Base-by-base conservation (phyloP, 2,329 filamentous ascomycete species). In the Colletotrichum liriopes region DNA sequence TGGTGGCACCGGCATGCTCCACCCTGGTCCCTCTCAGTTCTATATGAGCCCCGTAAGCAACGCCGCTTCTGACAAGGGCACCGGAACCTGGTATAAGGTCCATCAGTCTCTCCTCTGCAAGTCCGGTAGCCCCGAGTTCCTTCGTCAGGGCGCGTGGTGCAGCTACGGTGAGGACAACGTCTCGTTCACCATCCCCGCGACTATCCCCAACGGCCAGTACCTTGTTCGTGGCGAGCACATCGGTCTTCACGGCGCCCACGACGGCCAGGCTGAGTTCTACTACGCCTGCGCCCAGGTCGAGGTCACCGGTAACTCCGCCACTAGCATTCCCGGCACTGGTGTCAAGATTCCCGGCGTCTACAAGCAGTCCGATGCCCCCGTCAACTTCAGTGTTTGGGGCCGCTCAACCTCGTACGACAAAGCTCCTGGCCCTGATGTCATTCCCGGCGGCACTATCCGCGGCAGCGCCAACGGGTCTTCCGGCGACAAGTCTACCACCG, bases 201-300 rank as follows among this genome's bases (percentile, higher is more conserved):
- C 77, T 49, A 78, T 79, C 1, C 84, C 84, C 5, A 76, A 78
- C 5, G 84, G 84, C 14, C 79, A 86, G 72, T 86, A 86, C 75
- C 77, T 87, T 11, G 75, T 86, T 23, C 78, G 85, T 12, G 78
- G 83, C 55, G 85, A 87, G 77, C 85, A 86, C 72, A 84, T 87
- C 64, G 85, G 78, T 14, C 81, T 87, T 37, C 84, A 86, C 77
- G 82, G 84, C 74, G 84, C 75, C 18, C 74, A 77, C 62, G 63
- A 52, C 43, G 74, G 72, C 49, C 62, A 76, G 41, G 75, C 77
- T 45, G 76, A 86, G 77, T 84, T 86, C 75, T 86, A 86, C 76
- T 81, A 85, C 59, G 80, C 80, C 5, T 86, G 85, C 75, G 83
- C 82, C 0, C 85, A 86, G 79, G 73, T 87, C 64, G 81, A 81